phyloP scores from a whole-genome alignment of 2,329 filamentous ascomycete species.

The Cucurbitaria berberidis region DNA sequence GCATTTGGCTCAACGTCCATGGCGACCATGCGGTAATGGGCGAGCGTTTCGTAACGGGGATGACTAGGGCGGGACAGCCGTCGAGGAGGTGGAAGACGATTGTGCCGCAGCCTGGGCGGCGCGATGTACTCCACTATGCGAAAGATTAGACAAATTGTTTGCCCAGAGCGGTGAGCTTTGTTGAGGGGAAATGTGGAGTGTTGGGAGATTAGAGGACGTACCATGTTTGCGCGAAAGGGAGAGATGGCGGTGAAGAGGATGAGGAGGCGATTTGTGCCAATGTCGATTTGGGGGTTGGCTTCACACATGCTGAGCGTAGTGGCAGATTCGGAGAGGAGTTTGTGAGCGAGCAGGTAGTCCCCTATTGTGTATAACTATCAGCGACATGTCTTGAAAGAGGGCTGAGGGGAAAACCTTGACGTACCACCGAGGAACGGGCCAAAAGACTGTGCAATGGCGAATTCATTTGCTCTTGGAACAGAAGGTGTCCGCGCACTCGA shows the following conservation, averaged over 20 bases:
- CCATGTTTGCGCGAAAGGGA: slow-evolving; percentile 42
- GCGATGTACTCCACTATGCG: slow-evolving; percentile 42
- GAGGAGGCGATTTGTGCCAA: slow-evolving; percentile 44
- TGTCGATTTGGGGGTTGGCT: slow-evolving; percentile 33
- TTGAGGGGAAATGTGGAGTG: too few relatives aligned
- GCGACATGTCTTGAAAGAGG: too few relatives aligned
- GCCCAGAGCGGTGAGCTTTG: too few relatives aligned
- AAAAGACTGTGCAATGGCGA: slow-evolving; percentile 47
- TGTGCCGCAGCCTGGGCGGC: slow-evolving; percentile 46
- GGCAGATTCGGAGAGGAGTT: slow-evolving; percentile 40
- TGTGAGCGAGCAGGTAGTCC: slow-evolving; percentile 48
- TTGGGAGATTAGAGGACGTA: too few relatives aligned
- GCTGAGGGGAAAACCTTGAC: slow-evolving; percentile 1
- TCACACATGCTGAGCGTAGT: slow-evolving; percentile 44
- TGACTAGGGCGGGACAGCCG: slow-evolving; percentile 46
- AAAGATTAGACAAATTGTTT: background rate
- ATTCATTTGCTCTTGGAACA: slow-evolving; percentile 43
- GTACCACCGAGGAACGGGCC: slow-evolving; percentile 46
- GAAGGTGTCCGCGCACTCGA: slow-evolving; percentile 41
- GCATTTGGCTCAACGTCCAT: slow-evolving; percentile 45
- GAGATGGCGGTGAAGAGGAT: slow-evolving; percentile 49
- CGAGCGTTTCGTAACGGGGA: slow-evolving; percentile 38
- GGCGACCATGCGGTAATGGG: slow-evolving; percentile 44
- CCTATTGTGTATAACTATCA: slow-evolving; percentile 15
- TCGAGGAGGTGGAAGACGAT: slow-evolving; percentile 47